phyloP scores from a whole-genome alignment of 345 rosid genomes.

The Aethionema arabicum region DNA sequence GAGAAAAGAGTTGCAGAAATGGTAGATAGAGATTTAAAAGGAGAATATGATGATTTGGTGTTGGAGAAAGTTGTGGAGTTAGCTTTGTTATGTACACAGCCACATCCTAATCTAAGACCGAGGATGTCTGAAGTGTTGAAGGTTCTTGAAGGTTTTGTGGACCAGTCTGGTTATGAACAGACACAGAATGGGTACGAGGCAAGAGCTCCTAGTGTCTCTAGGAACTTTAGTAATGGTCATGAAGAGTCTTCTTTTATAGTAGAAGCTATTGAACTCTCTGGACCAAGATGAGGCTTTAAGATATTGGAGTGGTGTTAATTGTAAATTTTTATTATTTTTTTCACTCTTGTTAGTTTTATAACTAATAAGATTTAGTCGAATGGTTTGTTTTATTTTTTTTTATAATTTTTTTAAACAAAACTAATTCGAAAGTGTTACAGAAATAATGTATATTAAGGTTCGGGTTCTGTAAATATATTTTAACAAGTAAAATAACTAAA shows the following conservation, averaged over 20 bases:
- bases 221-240: conserved; percentile 52
- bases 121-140: conserved; percentile 80
- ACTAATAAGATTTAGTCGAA: too few relatives aligned
- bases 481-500: too few relatives aligned
- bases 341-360: background rate
- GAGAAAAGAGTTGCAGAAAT: conserved; percentile 67
- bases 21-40: conserved; percentile 75
- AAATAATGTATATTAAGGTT: too few relatives aligned
- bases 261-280: conserved; percentile 96
- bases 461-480: too few relatives aligned
- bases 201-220: conserved; percentile 53
- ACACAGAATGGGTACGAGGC: conserved; percentile 43
- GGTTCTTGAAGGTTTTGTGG: conserved; percentile 64
- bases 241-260: conserved; percentile 82
- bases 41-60: conserved; percentile 62
- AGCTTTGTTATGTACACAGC: conserved; percentile 72
- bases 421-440: too few relatives aligned
- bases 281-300: conserved; percentile 59
- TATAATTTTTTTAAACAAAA: too few relatives aligned
- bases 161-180: conserved; percentile 55
- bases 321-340: background rate
- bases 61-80: conserved; percentile 69
- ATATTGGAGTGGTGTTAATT: conserved; percentile 4
- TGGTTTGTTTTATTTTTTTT: too few relatives aligned
- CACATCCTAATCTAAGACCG: conserved; percentile 68